Evolutionary conservation across 1,284 basidiomycete genomes (phyloP).

Genomic region (Flammula alnicola): DNA sequence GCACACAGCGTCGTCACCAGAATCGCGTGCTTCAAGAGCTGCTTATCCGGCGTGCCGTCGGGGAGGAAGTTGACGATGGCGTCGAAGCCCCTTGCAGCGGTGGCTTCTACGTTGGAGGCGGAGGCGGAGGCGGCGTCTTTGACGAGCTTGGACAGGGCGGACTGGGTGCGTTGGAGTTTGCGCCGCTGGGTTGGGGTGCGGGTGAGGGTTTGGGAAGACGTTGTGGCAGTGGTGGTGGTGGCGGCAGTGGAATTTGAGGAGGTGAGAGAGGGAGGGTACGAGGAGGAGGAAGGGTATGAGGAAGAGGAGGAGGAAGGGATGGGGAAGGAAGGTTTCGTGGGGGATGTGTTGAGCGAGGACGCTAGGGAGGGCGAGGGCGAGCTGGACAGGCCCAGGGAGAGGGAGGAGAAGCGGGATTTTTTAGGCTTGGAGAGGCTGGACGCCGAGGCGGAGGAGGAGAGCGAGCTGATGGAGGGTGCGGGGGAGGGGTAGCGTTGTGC

Average conservation of each 20-base stretch:
- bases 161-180: too few relatives aligned
- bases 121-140: background rate
- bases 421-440: too few relatives aligned
- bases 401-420: too few relatives aligned
- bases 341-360: background rate
- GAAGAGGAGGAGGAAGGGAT: too few relatives aligned
- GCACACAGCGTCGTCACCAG: conserved; percentile 41
- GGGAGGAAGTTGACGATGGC: conserved; percentile 43
- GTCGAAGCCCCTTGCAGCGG: conserved; percentile 38
- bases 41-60: conserved; percentile 35
- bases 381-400: too few relatives aligned
- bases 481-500: conserved; percentile 12
- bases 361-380: conserved; percentile 3
- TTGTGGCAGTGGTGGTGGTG: background rate
- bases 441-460: conserved; percentile 6
- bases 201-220: too few relatives aligned
- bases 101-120: background rate
- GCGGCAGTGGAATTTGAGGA: background rate
- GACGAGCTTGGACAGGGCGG: too few relatives aligned
- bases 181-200: too few relatives aligned
- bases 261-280: background rate
- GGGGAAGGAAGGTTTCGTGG: background rate
- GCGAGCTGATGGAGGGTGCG: conserved; percentile 18
- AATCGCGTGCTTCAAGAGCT: conserved; percentile 40
- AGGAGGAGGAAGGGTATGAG: background rate